phyloP scores from a whole-genome alignment of 345 rosid species.

The Bruguiera sexangula region DNA sequence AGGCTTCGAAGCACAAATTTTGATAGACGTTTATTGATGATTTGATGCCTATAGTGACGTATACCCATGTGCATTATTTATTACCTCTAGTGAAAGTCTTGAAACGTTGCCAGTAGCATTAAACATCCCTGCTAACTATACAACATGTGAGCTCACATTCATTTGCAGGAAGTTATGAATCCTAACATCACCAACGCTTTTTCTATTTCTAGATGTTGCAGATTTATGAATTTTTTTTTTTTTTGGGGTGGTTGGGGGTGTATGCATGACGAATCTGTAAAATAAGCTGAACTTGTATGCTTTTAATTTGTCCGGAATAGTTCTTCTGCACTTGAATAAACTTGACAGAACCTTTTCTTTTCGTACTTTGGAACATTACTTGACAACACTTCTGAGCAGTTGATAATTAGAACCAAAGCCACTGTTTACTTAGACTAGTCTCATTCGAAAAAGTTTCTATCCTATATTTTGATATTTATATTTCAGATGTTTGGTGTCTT shows the following conservation, averaged over 20 bases:
- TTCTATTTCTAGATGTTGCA: background rate
- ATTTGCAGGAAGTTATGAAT: background rate
- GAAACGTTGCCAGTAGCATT: constrained; percentile 10
- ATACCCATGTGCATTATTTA: constrained; percentile 45
- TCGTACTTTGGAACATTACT: background rate
- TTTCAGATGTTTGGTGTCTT: too few species aligned
- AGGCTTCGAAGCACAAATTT: constrained; percentile 21
- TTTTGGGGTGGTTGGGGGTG: too few species aligned
- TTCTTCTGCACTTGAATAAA: background rate
- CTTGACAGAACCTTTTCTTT: too few species aligned
- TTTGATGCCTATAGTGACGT: constrained; percentile 16
- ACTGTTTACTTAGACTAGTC: background rate
- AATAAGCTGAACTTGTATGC: background rate
- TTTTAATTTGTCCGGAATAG: too few species aligned
- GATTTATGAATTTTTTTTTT: background rate
- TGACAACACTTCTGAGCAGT: background rate
- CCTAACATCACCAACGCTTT: background rate
- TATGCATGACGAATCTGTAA: background rate
- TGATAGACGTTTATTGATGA: constrained; percentile 27
- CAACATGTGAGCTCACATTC: constrained; percentile 6
- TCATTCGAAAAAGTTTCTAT: background rate
- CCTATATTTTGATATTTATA: too few species aligned
- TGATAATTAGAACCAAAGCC: background rate
- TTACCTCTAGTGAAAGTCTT: constrained; percentile 16
- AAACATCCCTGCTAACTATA: constrained; percentile 9